A percentile compares a stretch with the other conserved stretches of the same genome.
Conservation (phyloP, 2,329 filamentous ascomycete genomes). For the Cladophialophora yegresii region DNA sequence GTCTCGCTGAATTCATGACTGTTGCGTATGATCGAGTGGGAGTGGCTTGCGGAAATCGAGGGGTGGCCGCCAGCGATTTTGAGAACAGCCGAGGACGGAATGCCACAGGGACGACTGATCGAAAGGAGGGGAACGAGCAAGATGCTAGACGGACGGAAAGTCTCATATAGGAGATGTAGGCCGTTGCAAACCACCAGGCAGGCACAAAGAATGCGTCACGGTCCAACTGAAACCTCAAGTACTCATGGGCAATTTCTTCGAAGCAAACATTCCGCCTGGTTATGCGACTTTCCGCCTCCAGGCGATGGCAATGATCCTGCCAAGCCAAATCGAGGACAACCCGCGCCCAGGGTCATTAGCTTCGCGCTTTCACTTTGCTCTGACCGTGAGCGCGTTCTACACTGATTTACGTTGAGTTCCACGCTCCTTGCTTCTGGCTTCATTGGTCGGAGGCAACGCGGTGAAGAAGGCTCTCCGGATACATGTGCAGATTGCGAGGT, state of each 20-base stretch:
- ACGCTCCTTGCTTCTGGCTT: neutral
- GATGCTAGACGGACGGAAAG: conserved; percentile 24
- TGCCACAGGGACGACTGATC: conserved; percentile 12
- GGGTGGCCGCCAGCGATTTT: conserved; percentile 16
- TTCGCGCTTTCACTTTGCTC: neutral
- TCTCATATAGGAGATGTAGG: conserved; percentile 27
- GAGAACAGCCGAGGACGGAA: conserved; percentile 19
- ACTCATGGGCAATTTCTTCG: conserved; percentile 11
- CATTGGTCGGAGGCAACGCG: neutral
- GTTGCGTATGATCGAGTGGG: conserved; percentile 30
- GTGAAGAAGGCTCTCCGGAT: neutral
- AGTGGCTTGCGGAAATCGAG: conserved; percentile 9
- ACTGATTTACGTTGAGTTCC: neutral
- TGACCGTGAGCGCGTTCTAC: neutral
- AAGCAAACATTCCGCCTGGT: neutral
- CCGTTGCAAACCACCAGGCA: conserved; percentile 9
- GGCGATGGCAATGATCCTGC: neutral
- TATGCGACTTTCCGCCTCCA: conserved; percentile 5
- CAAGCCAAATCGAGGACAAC: conserved; percentile 8
- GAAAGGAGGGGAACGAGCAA: conserved; percentile 20
- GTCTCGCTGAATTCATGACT: conserved; percentile 37
- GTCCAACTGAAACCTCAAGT: conserved; percentile 9
- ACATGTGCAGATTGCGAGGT: neutral
- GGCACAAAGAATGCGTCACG: conserved; percentile 19
- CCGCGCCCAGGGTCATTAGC: neutral